phyloP scores from a whole-genome alignment of 345 rosid genomes.

The Mallotus nudiflorus region DNA sequence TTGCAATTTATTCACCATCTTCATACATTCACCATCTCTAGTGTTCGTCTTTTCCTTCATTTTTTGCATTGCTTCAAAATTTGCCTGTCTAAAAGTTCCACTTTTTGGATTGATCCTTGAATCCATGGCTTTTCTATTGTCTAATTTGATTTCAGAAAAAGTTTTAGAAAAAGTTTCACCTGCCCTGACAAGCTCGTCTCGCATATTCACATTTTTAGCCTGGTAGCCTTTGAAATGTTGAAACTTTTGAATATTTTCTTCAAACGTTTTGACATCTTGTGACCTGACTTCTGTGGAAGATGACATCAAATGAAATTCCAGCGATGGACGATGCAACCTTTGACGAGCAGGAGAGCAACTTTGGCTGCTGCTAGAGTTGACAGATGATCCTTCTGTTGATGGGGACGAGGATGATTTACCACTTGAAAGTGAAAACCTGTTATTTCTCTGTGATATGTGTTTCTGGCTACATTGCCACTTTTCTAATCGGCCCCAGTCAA shows the following conservation, averaged over 20 bases:
- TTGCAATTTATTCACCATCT: slow-evolving; percentile 31
- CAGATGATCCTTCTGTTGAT: slow-evolving; percentile 49
- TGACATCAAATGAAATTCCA: slow-evolving; percentile 44
- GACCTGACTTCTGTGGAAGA: slow-evolving; percentile 41
- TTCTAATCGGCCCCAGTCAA: slow-evolving; percentile 86
- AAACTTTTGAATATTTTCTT: slow-evolving; percentile 30
- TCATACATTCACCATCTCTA: slow-evolving; percentile 30
- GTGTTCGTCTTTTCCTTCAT: slow-evolving; percentile 30
- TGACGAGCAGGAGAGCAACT: slow-evolving; percentile 43
- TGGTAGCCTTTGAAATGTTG: slow-evolving; percentile 26
- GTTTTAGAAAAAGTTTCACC: slow-evolving; percentile 30
- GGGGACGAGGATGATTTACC: slow-evolving; percentile 41
- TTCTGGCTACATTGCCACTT: slow-evolving; percentile 72
- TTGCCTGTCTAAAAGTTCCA: slow-evolving; percentile 30
- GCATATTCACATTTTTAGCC: slow-evolving; percentile 19
- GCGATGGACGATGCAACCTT: slow-evolving; percentile 39
- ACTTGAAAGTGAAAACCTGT: slow-evolving; percentile 48
- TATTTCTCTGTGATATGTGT: slow-evolving; percentile 36
- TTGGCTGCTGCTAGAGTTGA: slow-evolving; percentile 47
- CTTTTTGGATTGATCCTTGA: slow-evolving; percentile 19
- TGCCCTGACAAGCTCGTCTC: slow-evolving; percentile 16
- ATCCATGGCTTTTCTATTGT: slow-evolving; percentile 36
- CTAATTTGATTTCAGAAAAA: slow-evolving; percentile 26
- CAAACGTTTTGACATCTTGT: slow-evolving; percentile 25
- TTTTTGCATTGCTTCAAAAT: slow-evolving; percentile 31